Conservation (phyloP, 116 monocot species). For the Papilionanthe hybrid region DNA sequence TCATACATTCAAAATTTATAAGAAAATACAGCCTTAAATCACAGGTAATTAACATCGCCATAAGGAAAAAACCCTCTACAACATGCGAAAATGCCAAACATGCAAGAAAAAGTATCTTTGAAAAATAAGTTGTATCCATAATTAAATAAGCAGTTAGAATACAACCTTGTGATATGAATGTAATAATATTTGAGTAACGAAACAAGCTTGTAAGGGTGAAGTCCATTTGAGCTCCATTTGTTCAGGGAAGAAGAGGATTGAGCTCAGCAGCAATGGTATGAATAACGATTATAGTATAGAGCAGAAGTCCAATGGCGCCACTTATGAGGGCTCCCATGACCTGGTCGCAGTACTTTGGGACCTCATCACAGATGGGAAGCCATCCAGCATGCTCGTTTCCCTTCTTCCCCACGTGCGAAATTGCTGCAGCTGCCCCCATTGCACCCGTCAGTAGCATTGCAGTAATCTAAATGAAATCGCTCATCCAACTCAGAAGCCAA, state of each 20-base stretch:
- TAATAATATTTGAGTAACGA: not conserved
- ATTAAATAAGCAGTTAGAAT: not conserved
- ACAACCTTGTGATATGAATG: not conserved
- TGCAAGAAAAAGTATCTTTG: not conserved
- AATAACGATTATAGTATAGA: conserved; percentile 22
- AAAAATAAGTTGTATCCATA: not conserved
- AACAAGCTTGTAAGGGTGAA: not conserved
- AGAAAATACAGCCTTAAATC: no score
- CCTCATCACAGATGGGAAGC: conserved; percentile 27
- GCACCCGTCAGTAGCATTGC: conserved; percentile 53
- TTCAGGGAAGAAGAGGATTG: conserved; percentile 3
- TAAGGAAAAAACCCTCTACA: no score
- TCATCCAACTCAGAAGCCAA: not conserved
- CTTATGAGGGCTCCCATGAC: conserved; percentile 26
- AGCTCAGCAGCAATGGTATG: conserved; percentile 13
- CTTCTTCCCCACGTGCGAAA: conserved; percentile 50
- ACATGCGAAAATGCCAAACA: not conserved
- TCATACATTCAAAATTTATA: no score
- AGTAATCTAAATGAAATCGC: conserved; percentile 30
- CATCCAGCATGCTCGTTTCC: conserved; percentile 40
- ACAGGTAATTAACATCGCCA: no score
- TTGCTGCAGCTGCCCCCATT: conserved; percentile 34
- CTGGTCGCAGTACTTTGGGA: conserved; percentile 23
- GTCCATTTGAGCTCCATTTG: not conserved
- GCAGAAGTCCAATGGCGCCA: conserved; percentile 14